phyloP scores from a whole-genome alignment of 1,284 basidiomycete species.

The Rhodotorula sp. region DNA sequence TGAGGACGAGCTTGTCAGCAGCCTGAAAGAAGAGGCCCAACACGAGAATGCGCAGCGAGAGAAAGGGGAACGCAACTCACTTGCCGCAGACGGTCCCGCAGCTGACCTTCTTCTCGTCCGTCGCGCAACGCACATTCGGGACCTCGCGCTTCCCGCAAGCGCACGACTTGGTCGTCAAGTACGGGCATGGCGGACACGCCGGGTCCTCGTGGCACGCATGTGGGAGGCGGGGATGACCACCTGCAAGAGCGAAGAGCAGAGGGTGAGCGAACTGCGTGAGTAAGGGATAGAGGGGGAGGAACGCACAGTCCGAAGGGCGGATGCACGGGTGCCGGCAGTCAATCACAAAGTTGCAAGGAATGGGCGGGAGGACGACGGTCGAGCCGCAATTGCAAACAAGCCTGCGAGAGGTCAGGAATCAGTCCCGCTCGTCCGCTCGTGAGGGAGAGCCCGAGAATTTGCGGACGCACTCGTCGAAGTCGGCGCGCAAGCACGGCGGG shows the following conservation, averaged over 20 bases:
- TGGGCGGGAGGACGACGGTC: slow-evolving; percentile 68
- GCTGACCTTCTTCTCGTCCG: slow-evolving; percentile 67
- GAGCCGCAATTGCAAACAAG: slow-evolving; percentile 74
- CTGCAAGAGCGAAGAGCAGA: background rate
- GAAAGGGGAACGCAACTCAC: slow-evolving; percentile 51
- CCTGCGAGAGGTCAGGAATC: slow-evolving; percentile 50
- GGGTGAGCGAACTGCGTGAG: background rate
- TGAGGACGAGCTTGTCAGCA: no score
- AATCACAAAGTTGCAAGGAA: slow-evolving; percentile 75
- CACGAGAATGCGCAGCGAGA: background rate
- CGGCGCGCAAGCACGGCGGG: slow-evolving; percentile 75
- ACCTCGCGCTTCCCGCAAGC: slow-evolving; percentile 82
- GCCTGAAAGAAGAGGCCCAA: no score
- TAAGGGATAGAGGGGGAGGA: background rate
- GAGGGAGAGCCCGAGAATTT: background rate
- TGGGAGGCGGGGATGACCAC: slow-evolving; percentile 70
- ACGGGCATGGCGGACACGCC: slow-evolving; percentile 79
- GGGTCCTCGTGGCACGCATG: slow-evolving; percentile 75
- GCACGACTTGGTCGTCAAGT: slow-evolving; percentile 73
- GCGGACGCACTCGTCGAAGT: slow-evolving; percentile 74
- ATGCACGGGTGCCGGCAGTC: slow-evolving; percentile 75
- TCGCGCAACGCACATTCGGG: slow-evolving; percentile 67
- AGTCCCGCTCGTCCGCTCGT: background rate
- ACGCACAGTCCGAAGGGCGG: slow-evolving; percentile 65
- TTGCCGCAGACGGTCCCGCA: slow-evolving; percentile 80